phyloP scores from a whole-genome alignment of 345 rosid genomes.

The Clausena lansium region DNA sequence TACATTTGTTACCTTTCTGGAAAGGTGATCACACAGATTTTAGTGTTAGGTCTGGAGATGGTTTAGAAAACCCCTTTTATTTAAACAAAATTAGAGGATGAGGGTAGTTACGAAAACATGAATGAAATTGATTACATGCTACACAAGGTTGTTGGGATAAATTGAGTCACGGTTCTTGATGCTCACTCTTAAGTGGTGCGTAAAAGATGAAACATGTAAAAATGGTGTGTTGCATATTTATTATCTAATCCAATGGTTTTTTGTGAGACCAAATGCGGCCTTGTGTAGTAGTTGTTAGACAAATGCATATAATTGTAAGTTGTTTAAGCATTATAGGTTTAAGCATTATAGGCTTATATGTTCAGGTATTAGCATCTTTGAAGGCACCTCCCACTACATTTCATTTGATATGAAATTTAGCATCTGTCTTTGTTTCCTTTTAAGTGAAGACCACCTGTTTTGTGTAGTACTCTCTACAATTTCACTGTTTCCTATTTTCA shows the following conservation, averaged over 20 bases:
- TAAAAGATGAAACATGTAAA: not conserved
- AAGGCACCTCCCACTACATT: not conserved
- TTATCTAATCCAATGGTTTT: not conserved
- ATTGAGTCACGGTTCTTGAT: not conserved
- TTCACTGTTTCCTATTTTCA: not conserved
- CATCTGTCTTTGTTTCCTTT: not conserved
- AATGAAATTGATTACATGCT: not conserved
- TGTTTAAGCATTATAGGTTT: not conserved
- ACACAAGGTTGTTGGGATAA: not conserved
- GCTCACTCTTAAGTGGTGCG: not conserved
- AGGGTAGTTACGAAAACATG: not conserved
- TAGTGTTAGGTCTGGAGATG: not conserved
- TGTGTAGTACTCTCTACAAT: not conserved
- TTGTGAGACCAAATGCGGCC: slow-evolving; percentile 2
- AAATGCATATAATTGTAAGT: not conserved
- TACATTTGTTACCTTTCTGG: not conserved
- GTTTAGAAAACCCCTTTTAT: not conserved
- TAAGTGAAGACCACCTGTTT: not conserved
- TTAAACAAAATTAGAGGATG: not conserved
- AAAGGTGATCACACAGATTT: not conserved
- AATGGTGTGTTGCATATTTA: not conserved
- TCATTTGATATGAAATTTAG: not conserved
- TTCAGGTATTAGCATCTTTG: not conserved
- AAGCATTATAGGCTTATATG: not conserved
- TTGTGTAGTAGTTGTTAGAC: not conserved